Evolutionary conservation across 73 alveolate genomes (phyloP).

Genomic region (Paramecium tetraurelia): DNA sequence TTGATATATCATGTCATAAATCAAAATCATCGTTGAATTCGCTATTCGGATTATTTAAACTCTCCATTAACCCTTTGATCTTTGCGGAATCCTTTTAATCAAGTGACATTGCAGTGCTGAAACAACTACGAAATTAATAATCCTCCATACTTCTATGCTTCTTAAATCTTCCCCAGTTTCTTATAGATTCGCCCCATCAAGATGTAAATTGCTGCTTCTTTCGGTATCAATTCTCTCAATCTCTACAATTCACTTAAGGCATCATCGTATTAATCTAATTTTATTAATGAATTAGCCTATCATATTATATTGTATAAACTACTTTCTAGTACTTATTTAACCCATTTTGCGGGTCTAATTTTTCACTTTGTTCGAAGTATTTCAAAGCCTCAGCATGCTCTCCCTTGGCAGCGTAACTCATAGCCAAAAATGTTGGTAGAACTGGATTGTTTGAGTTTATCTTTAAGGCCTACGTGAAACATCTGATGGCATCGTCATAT

Average conservation of each 20-base stretch:
- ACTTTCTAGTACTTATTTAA: constrained; percentile 82
- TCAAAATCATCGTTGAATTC: constrained; percentile 55
- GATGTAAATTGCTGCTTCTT: constrained; percentile 94
- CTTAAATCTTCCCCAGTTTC: constrained; percentile 77
- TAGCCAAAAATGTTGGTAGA: constrained; percentile 88
- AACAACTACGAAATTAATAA: neutral
- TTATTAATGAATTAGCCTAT: constrained; percentile 81
- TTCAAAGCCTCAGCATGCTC: constrained; percentile 81
- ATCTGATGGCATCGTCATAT: constrained; percentile 84
- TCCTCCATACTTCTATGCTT: constrained; percentile 77
- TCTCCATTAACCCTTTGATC: constrained; percentile 12
- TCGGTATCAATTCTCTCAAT: constrained; percentile 80
- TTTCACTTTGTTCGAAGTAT: constrained; percentile 80
- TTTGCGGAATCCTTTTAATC: constrained; percentile 22
- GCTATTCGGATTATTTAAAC: neutral
- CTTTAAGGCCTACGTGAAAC: constrained; percentile 75
- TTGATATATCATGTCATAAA: constrained; percentile 35
- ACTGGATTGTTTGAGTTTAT: constrained; percentile 89
- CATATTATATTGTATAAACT: constrained; percentile 25
- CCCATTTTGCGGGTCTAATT: constrained; percentile 83
- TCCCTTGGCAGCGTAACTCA: constrained; percentile 83
- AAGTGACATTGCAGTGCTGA: constrained; percentile 25
- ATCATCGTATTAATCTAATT: constrained; percentile 79
- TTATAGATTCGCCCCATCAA: constrained; percentile 90
- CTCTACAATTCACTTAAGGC: constrained; percentile 84